Base-by-base conservation (phyloP, 2,329 filamentous ascomycete genomes). In the Fusarium sp. region DNA sequence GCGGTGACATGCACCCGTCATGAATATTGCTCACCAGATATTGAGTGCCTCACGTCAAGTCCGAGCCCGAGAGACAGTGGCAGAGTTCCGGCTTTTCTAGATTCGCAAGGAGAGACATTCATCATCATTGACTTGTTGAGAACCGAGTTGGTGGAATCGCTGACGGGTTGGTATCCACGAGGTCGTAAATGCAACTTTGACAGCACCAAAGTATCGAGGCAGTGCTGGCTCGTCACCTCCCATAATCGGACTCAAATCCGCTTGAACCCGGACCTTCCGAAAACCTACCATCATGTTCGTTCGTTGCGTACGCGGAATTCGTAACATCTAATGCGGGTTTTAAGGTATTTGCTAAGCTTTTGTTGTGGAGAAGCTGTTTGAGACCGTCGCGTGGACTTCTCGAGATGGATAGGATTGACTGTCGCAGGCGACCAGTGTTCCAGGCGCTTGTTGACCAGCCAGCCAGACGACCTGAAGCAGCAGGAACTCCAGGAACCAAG, bases 311-410 rank as follows among this genome's bases (percentile, higher is more conserved):
- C 32, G 15, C 22, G 40, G 63, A 40, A 30, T 50, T 63, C 22
- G 47, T 35, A 43, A 45, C 40, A 60, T 65, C 43, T 68, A 25
- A 10, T 52, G 50, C 25, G 6, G 14, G 11, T 64, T 33, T 63
- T 45, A 62, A 70, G 67, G 52, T 43, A 30, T 9, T 67, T 63
- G 69, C 70, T 75, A 74, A 74, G 72, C 72, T 75, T 74, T 75
- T 68, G n/a, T n/a, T 62, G 72, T 74, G 72, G 69, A 73, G 72
- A 75, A 72, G 35, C 52, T 57, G 63, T 57, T 67, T 68, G 72
- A 74, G 66, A 73, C 72, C 63, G 33, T 63, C 43, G 69, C 61
- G 69, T 72, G 68, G 47, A 30, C 15, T 27, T 17, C 47, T 14
- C 2, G 27, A 52, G 47, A 52, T 52, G 27, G 27, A 30, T 20